Base-by-base conservation (phyloP, 202 grass and related monocot species). In the Zizania palustris region DNA sequence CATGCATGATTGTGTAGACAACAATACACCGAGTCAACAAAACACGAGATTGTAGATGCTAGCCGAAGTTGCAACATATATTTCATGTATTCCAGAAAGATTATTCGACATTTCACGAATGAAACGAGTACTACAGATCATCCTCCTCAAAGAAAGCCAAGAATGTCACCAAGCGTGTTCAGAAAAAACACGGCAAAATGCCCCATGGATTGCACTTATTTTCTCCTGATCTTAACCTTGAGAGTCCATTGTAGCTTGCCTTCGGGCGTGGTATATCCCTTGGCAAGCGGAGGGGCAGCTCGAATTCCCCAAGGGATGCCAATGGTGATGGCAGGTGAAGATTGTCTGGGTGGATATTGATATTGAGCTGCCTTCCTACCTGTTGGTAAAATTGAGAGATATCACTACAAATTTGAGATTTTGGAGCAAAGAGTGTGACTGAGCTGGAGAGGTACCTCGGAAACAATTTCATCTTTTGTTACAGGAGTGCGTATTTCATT, bases 291-390 rank as follows among this genome's bases (percentile, higher is more conserved):
- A 98, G 89, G 36, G 91, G 96, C 63, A 98, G n/a, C 82, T 97
- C 89, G 50, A 94, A 94, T 67, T 97, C 89, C 33, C 91, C 95
- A 6, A 92, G 58, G 16, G 87, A 86, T 36, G 62, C 20, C 16
- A 95, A 72, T 73, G 91, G 89, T 51, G 83, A 84, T 5, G 82
- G 71, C 35, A 98, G 44, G 10, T 95, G 89, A 43, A 98, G 78
- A 68, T 98, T 98, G 59, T 98, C 96, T 6, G 91, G 85, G 38
- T 92, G 80, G 69, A 98, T 95, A 69, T 70, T 90, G 56, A 98
- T 77, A 64, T 82, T 77, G 60, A 98, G 87, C 55, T 95, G 95
- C 67, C 91, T 87, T 44, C 74, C 95, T 68, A 95, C 89, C 95
- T 95, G 69, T 19, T 40, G 34, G 48, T 34, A 6, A 77, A 90